phyloP scores from a whole-genome alignment of 176 grass and related monocot species.

The Saccharum officinarum region DNA sequence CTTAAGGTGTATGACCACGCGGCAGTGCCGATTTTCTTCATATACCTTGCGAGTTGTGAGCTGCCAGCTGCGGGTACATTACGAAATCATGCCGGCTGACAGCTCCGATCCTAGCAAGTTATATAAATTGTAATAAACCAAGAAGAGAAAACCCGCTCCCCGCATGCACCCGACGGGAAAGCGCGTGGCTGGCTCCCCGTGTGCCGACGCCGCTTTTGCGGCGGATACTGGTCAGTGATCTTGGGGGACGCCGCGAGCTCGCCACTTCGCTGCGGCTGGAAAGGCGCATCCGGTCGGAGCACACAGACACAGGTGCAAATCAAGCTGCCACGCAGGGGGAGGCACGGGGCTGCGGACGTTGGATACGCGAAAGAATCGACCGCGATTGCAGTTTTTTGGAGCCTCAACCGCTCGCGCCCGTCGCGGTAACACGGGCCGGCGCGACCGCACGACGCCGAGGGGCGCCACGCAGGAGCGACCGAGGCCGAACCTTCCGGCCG shows the following conservation, averaged over 20 bases:
- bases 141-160: not conserved
- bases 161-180: not conserved
- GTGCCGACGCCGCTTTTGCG: slow-evolving; percentile 9
- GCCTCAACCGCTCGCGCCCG: not conserved
- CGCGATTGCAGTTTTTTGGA: not conserved
- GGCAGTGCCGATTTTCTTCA: not conserved
- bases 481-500: slow-evolving; percentile 12
- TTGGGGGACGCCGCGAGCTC: not conserved
- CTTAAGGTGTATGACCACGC: not conserved
- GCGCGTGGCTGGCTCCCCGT: not conserved
- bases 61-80: not conserved
- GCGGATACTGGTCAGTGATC: not conserved
- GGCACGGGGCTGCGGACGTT: not conserved
- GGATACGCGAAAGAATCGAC: not conserved
- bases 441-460: not conserved
- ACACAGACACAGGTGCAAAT: not conserved
- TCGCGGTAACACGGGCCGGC: not conserved
- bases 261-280: slow-evolving; percentile 23
- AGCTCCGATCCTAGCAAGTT: not conserved
- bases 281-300: slow-evolving; percentile 4
- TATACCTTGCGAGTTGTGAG: no score
- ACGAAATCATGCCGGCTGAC: not conserved
- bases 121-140: no score
- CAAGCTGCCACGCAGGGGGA: no score
- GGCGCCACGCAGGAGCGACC: no score